Evolutionary conservation across 1,284 basidiomycete species (phyloP).

Genomic region (Tylopilus sp.): DNA sequence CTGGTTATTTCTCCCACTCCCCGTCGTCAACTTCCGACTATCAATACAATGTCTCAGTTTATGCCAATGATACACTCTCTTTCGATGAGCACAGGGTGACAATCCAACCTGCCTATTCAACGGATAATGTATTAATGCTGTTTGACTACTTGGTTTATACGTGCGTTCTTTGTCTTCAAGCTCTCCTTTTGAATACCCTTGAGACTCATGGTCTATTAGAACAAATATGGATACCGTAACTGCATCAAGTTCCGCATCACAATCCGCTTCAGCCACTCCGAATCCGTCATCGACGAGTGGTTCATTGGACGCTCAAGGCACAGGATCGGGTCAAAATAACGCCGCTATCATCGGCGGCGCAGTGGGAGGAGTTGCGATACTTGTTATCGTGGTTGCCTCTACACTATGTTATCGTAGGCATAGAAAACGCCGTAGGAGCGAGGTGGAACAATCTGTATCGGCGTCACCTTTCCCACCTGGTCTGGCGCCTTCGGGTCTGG

Average conservation of each 20-base stretch:
- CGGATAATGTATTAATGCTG: background rate
- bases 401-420: conserved; percentile 15
- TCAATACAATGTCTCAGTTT: conserved; percentile 28
- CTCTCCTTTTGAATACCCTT: background rate
- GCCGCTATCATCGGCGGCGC: conserved; percentile 14
- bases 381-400: background rate
- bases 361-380: conserved; percentile 2
- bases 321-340: background rate
- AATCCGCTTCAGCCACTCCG: background rate
- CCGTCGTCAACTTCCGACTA: conserved; percentile 5
- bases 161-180: background rate
- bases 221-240: background rate
- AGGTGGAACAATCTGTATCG: too few relatives aligned
- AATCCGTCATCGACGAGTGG: background rate
- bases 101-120: conserved; percentile 1
- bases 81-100: conserved; percentile 14
- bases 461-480: background rate
- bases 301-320: too few relatives aligned
- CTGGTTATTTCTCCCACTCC: background rate
- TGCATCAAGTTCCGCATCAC: background rate
- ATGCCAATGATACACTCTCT: conserved; percentile 8
- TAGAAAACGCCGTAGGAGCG: background rate
- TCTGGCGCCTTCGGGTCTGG: background rate
- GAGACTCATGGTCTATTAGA: conserved; percentile 4
- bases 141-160: conserved; percentile 5